Conservation (phyloP, 2,329 filamentous ascomycete genomes). For the Cercospora nicotianae region DNA sequence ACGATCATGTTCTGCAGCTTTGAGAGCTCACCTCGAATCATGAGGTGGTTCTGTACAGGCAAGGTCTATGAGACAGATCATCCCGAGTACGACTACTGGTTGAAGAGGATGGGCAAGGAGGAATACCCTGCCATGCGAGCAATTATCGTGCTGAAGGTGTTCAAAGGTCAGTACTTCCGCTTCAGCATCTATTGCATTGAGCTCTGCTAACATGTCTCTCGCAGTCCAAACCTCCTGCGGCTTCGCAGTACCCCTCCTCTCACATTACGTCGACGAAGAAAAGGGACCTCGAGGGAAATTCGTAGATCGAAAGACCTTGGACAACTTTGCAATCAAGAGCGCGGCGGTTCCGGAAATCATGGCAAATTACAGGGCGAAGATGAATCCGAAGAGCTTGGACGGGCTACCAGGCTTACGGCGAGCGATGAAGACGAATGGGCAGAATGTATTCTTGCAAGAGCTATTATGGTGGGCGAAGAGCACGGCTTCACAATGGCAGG, state of each 20-base stretch:
- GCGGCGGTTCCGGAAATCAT: constrained; percentile 51
- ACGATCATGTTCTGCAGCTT: constrained; percentile 75
- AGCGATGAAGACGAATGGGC: constrained; percentile 53
- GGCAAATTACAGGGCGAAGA: constrained; percentile 56
- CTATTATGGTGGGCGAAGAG: constrained; percentile 19
- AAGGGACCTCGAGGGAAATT: constrained; percentile 41
- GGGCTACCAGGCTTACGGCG: constrained; percentile 58
- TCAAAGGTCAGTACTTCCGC: too few relatives aligned
- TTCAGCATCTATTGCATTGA: too few relatives aligned
- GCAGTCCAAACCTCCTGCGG: constrained; percentile 66
- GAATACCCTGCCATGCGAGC: constrained; percentile 55
- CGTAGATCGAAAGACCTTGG: constrained; percentile 58
- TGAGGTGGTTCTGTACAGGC: constrained; percentile 63
- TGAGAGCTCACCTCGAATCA: constrained; percentile 58
- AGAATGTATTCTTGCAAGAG: constrained; percentile 51
- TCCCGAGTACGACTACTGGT: constrained; percentile 49
- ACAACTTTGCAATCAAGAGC: constrained; percentile 52
- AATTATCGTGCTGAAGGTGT: constrained; percentile 62
- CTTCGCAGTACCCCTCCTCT: constrained; percentile 60
- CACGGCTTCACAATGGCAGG: constrained; percentile 27
- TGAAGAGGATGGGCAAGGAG: constrained; percentile 39
- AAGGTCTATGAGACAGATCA: constrained; percentile 61
- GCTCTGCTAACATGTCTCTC: too few relatives aligned
- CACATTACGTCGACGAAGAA: constrained; percentile 38
- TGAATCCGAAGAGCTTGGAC: constrained; percentile 60